phyloP scores from a whole-genome alignment of 2,329 filamentous ascomycete genomes.

The Sporothrix inflata region DNA sequence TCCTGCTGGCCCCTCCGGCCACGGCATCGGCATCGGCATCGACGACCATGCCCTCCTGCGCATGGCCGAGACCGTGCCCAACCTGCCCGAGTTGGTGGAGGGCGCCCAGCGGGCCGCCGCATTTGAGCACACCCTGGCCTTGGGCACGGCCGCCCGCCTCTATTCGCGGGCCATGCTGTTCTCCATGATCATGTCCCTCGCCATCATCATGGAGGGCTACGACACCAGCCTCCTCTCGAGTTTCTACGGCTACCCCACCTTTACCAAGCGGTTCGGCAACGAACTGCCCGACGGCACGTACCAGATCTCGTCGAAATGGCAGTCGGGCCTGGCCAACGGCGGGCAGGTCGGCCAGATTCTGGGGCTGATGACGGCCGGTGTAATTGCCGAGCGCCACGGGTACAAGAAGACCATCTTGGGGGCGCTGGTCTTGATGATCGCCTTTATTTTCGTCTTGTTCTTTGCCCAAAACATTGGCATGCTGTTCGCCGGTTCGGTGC shows the following conservation, averaged over 20 bases:
- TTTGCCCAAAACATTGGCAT: slow-evolving; percentile 47
- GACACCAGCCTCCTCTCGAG: slow-evolving; percentile 36
- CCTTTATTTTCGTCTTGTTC: slow-evolving; percentile 53
- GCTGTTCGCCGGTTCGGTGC: slow-evolving; percentile 48
- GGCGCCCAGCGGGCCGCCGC: not conserved
- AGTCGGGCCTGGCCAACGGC: slow-evolving; percentile 48
- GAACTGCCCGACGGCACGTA: slow-evolving; percentile 39
- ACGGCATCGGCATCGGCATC: slow-evolving; percentile 6
- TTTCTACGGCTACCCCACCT: slow-evolving; percentile 35
- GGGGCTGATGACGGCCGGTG: slow-evolving; percentile 53
- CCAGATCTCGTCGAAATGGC: slow-evolving; percentile 54
- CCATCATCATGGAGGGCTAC: slow-evolving; percentile 37
- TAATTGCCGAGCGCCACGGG: slow-evolving; percentile 49
- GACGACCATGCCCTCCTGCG: slow-evolving; percentile 1
- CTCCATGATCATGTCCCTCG: slow-evolving; percentile 31
- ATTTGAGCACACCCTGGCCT: slow-evolving; percentile 30
- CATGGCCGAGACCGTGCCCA: not conserved
- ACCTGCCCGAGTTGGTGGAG: not conserved
- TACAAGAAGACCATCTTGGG: slow-evolving; percentile 50
- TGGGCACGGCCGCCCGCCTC: slow-evolving; percentile 33
- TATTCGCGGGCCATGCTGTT: slow-evolving; percentile 32
- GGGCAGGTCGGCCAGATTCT: slow-evolving; percentile 51
- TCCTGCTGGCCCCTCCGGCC: not conserved
- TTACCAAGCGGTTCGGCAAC: slow-evolving; percentile 38
- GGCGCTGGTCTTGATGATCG: slow-evolving; percentile 44